Evolutionary conservation across 768 basidiomycete species (phyloP), one percentile per base, ranked within the genome.

Genomic region (Lactifluus rugatus): DNA sequence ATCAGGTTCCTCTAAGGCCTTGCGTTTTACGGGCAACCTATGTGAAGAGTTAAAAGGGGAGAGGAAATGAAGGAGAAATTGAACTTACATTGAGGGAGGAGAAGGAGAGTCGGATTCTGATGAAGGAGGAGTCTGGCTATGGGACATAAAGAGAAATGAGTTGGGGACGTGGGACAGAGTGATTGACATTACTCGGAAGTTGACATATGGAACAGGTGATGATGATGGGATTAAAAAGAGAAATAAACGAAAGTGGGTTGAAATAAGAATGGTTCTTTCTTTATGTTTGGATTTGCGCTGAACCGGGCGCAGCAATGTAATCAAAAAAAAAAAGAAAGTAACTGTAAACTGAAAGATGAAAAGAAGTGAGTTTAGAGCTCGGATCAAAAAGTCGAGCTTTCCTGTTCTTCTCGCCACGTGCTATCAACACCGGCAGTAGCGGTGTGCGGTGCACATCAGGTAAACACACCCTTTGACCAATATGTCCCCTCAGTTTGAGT

Each of bases 401-500:
- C 5, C 9, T 31, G 3, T 28, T 31, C 28, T 31, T 31, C 3
- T 31, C 5, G 28, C 28, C 28, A 31, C 28, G 28, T 31, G 28
- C 9, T 31, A 31, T 31, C 28, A 31, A 31, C 1, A 31, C 6
- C 28, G 6, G 28, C 9, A 31, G 28, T 31, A 31, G 9, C 28
- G 3, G 28, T 31, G 28, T 31, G 9, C 28, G 0, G n/a, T n/a
- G 28, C 28, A 31, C 28, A 31, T 9, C 6, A 31, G 28, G 28
- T 9, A 31, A 31, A 31, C 28, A 31, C 3, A 31, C 28, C 34
- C 34, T 34, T 13, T 34, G 34, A 10, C 34, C 28, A 9, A 34
- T 1, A 77, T 81, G 79, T 63, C 76, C 16, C 84, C 84, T 9
- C 79, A 85, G 66, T 86, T 85, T 61, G 83, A 86, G 72, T 80